A percentile compares a stretch with the other conserved stretches of the same genome.
Evolutionary conservation across 176 grass and related monocot genomes (phyloP).

Genomic region (Phyllostachys edulis): DNA sequence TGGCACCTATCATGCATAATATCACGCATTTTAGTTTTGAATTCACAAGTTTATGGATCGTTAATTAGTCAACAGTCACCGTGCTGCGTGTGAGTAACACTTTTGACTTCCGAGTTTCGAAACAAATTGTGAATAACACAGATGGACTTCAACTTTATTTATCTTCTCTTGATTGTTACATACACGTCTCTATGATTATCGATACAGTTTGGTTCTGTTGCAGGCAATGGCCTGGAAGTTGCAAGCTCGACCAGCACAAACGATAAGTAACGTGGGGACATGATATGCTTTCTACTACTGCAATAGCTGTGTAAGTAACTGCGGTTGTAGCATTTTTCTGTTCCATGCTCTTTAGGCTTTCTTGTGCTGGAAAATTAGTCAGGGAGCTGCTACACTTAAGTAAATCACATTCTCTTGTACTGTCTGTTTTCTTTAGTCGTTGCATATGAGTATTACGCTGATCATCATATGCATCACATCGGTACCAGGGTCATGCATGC

Average conservation of each 20-base stretch:
- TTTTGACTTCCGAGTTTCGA: neutral
- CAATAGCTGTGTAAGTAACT: slow-evolving; percentile 14
- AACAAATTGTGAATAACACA: neutral
- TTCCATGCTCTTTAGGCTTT: neutral
- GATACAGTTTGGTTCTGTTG: slow-evolving; percentile 14
- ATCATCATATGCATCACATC: neutral
- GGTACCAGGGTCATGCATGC: too few species aligned
- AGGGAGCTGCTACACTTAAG: neutral
- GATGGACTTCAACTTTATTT: neutral
- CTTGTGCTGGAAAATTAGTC: neutral
- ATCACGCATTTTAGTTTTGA: neutral
- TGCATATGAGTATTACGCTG: neutral
- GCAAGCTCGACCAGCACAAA: slow-evolving; percentile 28
- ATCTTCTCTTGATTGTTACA: neutral
- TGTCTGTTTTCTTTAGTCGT: neutral
- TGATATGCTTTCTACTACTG: neutral
- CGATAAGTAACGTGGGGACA: slow-evolving; percentile 17
- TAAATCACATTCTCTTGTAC: neutral
- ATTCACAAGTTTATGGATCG: neutral
- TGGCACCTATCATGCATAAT: neutral
- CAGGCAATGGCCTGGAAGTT: slow-evolving; percentile 85
- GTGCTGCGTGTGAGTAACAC: neutral
- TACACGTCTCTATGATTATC: neutral
- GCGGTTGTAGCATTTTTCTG: neutral
- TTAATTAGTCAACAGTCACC: neutral